phyloP scores from a whole-genome alignment of 306 rosid genomes.

The Dryas octopetala region DNA sequence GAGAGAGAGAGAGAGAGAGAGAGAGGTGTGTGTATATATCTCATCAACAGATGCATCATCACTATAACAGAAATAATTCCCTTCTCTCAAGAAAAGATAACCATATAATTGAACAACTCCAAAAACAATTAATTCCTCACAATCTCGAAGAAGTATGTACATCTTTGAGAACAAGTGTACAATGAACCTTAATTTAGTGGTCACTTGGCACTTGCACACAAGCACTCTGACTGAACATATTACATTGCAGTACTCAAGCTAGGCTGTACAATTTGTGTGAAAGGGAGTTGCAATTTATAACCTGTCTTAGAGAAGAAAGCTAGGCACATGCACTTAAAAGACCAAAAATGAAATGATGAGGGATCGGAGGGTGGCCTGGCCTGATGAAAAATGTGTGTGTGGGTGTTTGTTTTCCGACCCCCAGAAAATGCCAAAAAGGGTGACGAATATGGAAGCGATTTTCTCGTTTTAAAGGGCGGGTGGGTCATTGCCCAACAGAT shows the following conservation, averaged over 20 bases:
- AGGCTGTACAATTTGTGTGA: not conserved
- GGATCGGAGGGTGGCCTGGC: slow-evolving; percentile 12
- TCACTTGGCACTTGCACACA: too few relatives aligned
- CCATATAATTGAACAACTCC: too few relatives aligned
- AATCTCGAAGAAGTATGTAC: too few relatives aligned
- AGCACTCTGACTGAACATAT: not conserved
- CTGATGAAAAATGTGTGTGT: not conserved
- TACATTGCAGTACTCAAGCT: not conserved
- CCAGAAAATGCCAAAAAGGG: slow-evolving; percentile 33
- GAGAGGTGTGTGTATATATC: too few relatives aligned
- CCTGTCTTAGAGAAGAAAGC: slow-evolving; percentile 3
- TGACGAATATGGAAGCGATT: slow-evolving; percentile 27
- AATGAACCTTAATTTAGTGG: too few relatives aligned
- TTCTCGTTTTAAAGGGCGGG: slow-evolving; percentile 26
- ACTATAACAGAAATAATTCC: too few relatives aligned
- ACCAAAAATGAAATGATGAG: slow-evolving; percentile 30
- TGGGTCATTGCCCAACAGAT: slow-evolving; percentile 12
- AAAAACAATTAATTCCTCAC: too few relatives aligned
- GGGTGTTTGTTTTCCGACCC: not conserved
- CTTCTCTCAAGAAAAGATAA: too few relatives aligned
- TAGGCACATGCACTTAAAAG: slow-evolving; percentile 10
- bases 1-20: too few relatives aligned
- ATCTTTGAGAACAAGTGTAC: too few relatives aligned
- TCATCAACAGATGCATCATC: too few relatives aligned
- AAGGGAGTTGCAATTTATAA: not conserved